These are phyloP conservation scores for Bipolaris oryzae DNA, from an alignment of 2,329 filamentous ascomycete genomes.

Conservation along the genomic window DNA sequence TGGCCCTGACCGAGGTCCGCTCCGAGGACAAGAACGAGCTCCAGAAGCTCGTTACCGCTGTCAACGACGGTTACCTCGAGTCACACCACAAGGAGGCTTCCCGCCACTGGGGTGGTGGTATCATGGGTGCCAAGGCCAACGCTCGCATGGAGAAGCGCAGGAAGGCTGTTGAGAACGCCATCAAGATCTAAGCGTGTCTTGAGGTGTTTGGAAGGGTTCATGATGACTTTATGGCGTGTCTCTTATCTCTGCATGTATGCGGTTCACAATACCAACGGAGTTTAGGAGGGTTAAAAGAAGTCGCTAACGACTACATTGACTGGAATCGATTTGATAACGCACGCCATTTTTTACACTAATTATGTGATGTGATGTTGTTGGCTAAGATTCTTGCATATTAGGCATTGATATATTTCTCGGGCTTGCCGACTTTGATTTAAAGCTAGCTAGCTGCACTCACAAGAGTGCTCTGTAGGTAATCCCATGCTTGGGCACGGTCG, in stretches of 20 bases:
- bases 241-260: constrained; percentile 50
- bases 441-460: constrained; percentile 16
- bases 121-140: constrained; percentile 96
- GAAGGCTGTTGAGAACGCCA: constrained; percentile 90
- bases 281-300: constrained; percentile 49
- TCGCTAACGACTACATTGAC: constrained; percentile 42
- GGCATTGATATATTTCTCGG: not conserved
- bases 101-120: constrained; percentile 98
- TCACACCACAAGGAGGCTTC: constrained; percentile 85
- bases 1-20: constrained; percentile 95
- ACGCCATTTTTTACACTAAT: constrained; percentile 32
- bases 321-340: constrained; percentile 45
- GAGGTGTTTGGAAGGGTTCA: constrained; percentile 33
- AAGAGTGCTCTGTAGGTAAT: constrained; percentile 1
- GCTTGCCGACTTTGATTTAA: too few relatives aligned
- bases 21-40: constrained; percentile 98
- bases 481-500: not conserved
- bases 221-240: constrained; percentile 47
- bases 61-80: constrained; percentile 98
- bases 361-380: constrained; percentile 19
- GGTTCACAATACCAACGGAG: constrained; percentile 48
- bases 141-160: constrained; percentile 80
- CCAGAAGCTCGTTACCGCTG: constrained; percentile 90
- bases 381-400: not conserved
- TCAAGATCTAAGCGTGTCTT: constrained; percentile 83